Percentiles rank a stretch among this genome's conserved stretches.
These are phyloP conservation scores for Globisporangium nodosum DNA, from an alignment of 352 stramenopile genomes.

Conservation along the genomic window DNA sequence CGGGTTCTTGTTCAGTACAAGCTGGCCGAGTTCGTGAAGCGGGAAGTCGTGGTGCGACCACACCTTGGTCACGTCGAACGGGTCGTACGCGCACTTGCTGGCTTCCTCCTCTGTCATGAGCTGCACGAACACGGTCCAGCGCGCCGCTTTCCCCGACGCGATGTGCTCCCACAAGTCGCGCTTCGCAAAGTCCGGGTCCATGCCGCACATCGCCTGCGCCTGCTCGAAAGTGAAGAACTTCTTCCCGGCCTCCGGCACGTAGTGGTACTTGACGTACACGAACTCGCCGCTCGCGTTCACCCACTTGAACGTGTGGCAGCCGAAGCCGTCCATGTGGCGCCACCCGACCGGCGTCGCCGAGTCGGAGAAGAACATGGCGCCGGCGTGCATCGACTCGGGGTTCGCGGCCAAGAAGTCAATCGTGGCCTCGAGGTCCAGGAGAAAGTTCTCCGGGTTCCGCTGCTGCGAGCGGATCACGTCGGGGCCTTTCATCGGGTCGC, in stretches of 20 bases:
- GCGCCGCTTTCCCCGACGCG: conserved; percentile 65
- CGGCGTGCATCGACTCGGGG: conserved; percentile 86
- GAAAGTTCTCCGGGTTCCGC: conserved; percentile 79
- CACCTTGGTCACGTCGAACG: conserved; percentile 93
- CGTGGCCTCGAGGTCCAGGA: conserved; percentile 84
- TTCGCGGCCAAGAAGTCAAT: conserved; percentile 90
- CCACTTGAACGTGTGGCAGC: conserved; percentile 89
- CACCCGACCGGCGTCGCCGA: conserved; percentile 85
- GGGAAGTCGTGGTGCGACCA: conserved; percentile 88
- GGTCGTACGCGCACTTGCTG: conserved; percentile 58
- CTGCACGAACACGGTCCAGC: conserved; percentile 90
- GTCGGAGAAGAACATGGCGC: conserved; percentile 87
- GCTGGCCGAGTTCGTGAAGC: conserved; percentile 76
- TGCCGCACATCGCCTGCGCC: conserved; percentile 51
- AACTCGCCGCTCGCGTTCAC: conserved; percentile 72
- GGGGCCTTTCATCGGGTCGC: conserved; percentile 90
- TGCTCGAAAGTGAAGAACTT: conserved; percentile 84
- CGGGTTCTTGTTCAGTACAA: conserved; percentile 91
- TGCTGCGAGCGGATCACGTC: conserved; percentile 93
- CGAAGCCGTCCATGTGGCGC: conserved; percentile 91
- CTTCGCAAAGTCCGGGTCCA: conserved; percentile 86
- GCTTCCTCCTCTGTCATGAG: conserved; percentile 86
- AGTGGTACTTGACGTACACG: conserved; percentile 92
- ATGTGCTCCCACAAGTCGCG: conserved; percentile 92
- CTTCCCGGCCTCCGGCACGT: conserved; percentile 89